Evolutionary conservation across 2,329 filamentous ascomycete genomes (phyloP), one percentile per base, ranked within the genome.

Genomic region (Hymenotorrendiella dingleyae): DNA sequence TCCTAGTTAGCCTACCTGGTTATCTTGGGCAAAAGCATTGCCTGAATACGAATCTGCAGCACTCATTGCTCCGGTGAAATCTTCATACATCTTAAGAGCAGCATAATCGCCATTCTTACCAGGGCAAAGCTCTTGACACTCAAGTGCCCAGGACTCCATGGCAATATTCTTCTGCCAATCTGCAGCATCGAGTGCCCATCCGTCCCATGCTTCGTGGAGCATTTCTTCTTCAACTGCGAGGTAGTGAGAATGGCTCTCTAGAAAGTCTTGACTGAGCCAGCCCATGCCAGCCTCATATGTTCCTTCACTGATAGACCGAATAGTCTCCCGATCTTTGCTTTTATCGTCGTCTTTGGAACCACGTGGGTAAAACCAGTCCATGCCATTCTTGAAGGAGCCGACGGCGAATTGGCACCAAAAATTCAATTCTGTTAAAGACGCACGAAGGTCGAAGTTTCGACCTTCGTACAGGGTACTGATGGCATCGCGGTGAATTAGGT

Each of bases 361-460:
- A 43, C 83, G 75, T 36, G 83, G 78, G 54, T 84, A 81, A 55
- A 94, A 86, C 91, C 94, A 98, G 55, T 91, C 86, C 33, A 94
- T 76, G 0, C 93, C 91, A 16, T 86, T 85, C 54, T 85, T 85
- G n/a, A 79, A 72, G 60, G 95, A 93, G 4, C 93, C 94, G 8
- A 98, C 80, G 0, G 84, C 88, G 65, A 97, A 89, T 62, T 98
- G 93, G 61, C 94, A 98, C 91, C 91, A 98, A 60, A 94, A 93
- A 60, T 94, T 83, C 21, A 98, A 73, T 48, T 97, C 89, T 43
- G 76, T 81, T 36, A 98, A 78, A 2, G 84, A 82, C 17, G 83
- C 87, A 42, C 93, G 81, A 10, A 98, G 67, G 60, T 98, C 93
- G 21, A 73, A 66, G 2, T 73, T 62, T 40, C 85, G 83, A 11